Conservation (phyloP, 2,329 filamentous ascomycete species). For the Akanthomyces dipterigenus region DNA sequence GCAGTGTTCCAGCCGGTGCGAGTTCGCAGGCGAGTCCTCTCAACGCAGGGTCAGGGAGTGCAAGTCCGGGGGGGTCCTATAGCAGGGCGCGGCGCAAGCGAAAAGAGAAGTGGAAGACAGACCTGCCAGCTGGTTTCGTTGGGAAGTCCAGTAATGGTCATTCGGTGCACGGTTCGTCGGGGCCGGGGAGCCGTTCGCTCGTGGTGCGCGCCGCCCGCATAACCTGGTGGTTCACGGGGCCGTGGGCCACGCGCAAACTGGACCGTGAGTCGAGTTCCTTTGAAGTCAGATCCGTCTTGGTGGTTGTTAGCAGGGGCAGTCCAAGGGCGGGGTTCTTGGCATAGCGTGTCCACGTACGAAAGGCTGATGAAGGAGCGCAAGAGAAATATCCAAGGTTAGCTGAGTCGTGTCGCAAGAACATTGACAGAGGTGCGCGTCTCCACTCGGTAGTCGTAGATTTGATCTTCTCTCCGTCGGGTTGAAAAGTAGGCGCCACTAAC, state of each 20-base stretch:
- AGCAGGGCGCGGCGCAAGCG: slow-evolving; percentile 12
- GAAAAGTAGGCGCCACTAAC: slow-evolving; percentile 46
- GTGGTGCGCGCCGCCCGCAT: slow-evolving; percentile 33
- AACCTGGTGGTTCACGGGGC: slow-evolving; percentile 41
- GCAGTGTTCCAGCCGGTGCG: neutral
- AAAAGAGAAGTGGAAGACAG: slow-evolving; percentile 49
- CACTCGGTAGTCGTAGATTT: neutral
- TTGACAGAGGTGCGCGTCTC: neutral
- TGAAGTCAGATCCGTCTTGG: slow-evolving; percentile 91
- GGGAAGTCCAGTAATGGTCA: slow-evolving; percentile 96
- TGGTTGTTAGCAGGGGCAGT: slow-evolving; percentile 18
- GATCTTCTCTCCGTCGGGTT: neutral
- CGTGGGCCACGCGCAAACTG: slow-evolving; percentile 91
- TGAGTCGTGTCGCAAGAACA: neutral
- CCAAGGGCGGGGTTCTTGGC: neutral
- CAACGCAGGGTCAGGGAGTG: neutral
- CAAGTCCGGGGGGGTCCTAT: slow-evolving; percentile 6
- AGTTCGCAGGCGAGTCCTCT: neutral
- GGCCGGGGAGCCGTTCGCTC: slow-evolving; percentile 64
- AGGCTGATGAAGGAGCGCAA: slow-evolving; percentile 36
- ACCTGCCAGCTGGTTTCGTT: slow-evolving; percentile 99
- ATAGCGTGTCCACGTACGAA: slow-evolving; percentile 44
- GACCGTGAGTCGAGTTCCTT: slow-evolving; percentile 94
- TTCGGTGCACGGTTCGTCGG: slow-evolving; percentile 88
- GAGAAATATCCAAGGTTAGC: slow-evolving; percentile 16